These are phyloP conservation scores for Leptographium wingfieldii DNA, from an alignment of 2,329 filamentous ascomycete genomes.

Conservation along the genomic window DNA sequence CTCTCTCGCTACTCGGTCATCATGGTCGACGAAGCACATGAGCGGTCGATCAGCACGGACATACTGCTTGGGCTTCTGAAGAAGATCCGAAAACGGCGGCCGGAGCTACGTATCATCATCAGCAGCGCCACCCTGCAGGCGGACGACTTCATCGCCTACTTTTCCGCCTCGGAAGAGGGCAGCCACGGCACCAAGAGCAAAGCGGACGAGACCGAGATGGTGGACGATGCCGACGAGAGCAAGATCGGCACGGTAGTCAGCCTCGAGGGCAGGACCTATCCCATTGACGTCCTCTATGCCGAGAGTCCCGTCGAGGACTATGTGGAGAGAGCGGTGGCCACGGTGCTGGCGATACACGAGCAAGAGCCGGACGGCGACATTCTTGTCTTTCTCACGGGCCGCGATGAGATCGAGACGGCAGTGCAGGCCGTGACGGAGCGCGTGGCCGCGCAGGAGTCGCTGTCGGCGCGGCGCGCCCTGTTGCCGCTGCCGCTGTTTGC, in stretches of 20 bases:
- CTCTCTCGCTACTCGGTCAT: slow-evolving; percentile 86
- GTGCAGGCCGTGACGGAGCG: slow-evolving; percentile 71
- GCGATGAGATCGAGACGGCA: slow-evolving; percentile 79
- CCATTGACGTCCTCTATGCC: slow-evolving; percentile 76
- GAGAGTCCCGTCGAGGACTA: slow-evolving; percentile 74
- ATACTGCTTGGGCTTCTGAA: slow-evolving; percentile 81
- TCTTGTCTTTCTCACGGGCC: slow-evolving; percentile 79
- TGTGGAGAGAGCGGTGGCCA: slow-evolving; percentile 67
- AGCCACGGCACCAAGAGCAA: background rate
- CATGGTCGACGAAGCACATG: slow-evolving; percentile 96
- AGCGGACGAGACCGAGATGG: slow-evolving; percentile 9
- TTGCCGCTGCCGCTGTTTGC: slow-evolving; percentile 75
- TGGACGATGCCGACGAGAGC: slow-evolving; percentile 14
- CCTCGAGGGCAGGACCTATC: slow-evolving; percentile 76
- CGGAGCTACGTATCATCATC: slow-evolving; percentile 76
- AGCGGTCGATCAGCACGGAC: slow-evolving; percentile 85
- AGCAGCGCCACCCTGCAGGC: slow-evolving; percentile 91
- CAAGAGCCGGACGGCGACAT: slow-evolving; percentile 76
- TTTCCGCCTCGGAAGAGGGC: slow-evolving; percentile 31
- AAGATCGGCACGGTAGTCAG: slow-evolving; percentile 54
- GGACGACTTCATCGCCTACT: slow-evolving; percentile 73
- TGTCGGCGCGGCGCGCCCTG: slow-evolving; percentile 37
- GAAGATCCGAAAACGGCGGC: slow-evolving; percentile 70
- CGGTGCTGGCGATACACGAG: slow-evolving; percentile 76
- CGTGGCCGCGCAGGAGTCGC: slow-evolving; percentile 40